Conservation (phyloP, 768 basidiomycete species). For the Exidia glandulosa region DNA sequence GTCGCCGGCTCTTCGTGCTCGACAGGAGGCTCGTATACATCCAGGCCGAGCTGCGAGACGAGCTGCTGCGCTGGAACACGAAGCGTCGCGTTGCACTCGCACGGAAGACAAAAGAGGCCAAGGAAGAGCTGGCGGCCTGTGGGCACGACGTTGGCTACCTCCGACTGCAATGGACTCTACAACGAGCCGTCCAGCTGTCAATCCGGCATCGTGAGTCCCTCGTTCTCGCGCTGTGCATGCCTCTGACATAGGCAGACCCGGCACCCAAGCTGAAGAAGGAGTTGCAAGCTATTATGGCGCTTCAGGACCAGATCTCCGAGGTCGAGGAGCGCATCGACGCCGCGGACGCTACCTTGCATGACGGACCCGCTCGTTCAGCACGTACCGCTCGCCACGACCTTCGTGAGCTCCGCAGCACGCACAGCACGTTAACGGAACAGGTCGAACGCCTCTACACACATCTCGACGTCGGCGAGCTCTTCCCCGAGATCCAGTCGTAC, state of each 20-base stretch:
- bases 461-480: slow-evolving; percentile 21
- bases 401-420: slow-evolving; percentile 11
- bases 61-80: no score
- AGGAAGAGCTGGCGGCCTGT: slow-evolving; percentile 10
- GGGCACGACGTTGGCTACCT: slow-evolving; percentile 12
- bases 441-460: slow-evolving; percentile 24
- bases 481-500: slow-evolving; percentile 22
- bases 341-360: background rate
- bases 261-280: slow-evolving; percentile 20
- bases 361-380: background rate
- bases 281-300: slow-evolving; percentile 18
- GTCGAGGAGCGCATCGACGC: slow-evolving; percentile 16
- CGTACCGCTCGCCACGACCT: slow-evolving; percentile 3
- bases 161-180: slow-evolving; percentile 21
- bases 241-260: background rate
- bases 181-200: slow-evolving; percentile 22
- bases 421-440: slow-evolving; percentile 12
- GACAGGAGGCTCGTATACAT: background rate
- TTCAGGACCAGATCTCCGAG: slow-evolving; percentile 19
- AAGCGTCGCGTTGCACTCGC: slow-evolving; percentile 19
- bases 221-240: background rate
- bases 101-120: slow-evolving; percentile 10
- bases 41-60: no score
- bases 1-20: background rate
- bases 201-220: slow-evolving; percentile 17